Conservation (phyloP, 2,329 filamentous ascomycete genomes). For the Arthrobotrys musiformis region DNA sequence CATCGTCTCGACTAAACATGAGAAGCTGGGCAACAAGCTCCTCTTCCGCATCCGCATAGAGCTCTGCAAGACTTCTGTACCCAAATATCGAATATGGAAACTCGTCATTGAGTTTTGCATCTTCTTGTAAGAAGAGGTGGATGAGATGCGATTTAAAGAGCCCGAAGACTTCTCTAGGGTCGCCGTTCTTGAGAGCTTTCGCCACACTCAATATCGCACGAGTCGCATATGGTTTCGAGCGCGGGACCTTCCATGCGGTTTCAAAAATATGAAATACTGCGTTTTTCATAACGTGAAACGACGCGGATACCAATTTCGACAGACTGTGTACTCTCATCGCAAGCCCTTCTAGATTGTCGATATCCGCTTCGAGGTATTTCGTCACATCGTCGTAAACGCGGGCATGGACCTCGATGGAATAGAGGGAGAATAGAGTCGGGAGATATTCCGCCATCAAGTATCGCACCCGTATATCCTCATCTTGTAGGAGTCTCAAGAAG, state of each 20-base stretch:
- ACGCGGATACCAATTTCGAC: slow-evolving; percentile 79
- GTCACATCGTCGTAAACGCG: slow-evolving; percentile 85
- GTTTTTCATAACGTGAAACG: slow-evolving; percentile 85
- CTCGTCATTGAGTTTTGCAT: slow-evolving; percentile 70
- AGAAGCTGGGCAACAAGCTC: slow-evolving; percentile 82
- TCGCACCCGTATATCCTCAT: slow-evolving; percentile 76
- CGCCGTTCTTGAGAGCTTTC: slow-evolving; percentile 71
- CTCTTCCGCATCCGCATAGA: slow-evolving; percentile 76
- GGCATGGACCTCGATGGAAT: slow-evolving; percentile 83
- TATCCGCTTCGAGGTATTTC: slow-evolving; percentile 78
- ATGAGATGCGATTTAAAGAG: slow-evolving; percentile 92
- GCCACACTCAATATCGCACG: slow-evolving; percentile 77
- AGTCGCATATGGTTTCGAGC: slow-evolving; percentile 75
- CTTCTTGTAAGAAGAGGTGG: slow-evolving; percentile 77
- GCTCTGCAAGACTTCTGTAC: slow-evolving; percentile 74
- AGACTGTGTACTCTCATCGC: slow-evolving; percentile 82
- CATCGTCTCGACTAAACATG: slow-evolving; percentile 79
- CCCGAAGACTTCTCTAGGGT: slow-evolving; percentile 77
- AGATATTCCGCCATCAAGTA: slow-evolving; percentile 77
- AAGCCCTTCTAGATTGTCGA: slow-evolving; percentile 80
- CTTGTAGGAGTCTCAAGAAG: slow-evolving; percentile 77
- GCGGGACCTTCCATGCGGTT: slow-evolving; percentile 77
- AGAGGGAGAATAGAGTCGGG: slow-evolving; percentile 80
- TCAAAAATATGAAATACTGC: slow-evolving; percentile 96
- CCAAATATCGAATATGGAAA: slow-evolving; percentile 89